A percentile compares a stretch with the other conserved stretches of the same genome.
Conservation (phyloP, 2,329 filamentous ascomycete genomes). For the Neonectria coccinea region DNA sequence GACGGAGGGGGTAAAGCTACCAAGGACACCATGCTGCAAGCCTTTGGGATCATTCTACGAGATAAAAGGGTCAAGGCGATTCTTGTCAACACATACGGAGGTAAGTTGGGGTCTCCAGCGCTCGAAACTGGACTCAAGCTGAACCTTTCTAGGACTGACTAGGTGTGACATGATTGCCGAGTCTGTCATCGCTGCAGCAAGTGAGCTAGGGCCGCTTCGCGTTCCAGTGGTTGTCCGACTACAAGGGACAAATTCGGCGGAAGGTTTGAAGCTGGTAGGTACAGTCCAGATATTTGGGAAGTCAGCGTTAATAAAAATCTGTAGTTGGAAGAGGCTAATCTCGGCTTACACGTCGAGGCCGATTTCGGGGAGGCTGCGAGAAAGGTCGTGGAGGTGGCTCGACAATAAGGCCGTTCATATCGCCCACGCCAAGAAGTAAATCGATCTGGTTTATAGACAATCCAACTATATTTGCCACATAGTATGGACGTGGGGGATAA, state of each 20-base stretch:
- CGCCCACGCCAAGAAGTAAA: no score
- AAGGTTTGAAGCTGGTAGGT: slow-evolving; percentile 56
- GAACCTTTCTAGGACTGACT: slow-evolving; percentile 54
- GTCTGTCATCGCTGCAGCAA: slow-evolving; percentile 58
- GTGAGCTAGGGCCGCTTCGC: slow-evolving; percentile 50
- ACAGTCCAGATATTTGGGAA: fast-evolving
- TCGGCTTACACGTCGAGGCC: slow-evolving; percentile 53
- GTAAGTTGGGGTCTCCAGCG: slow-evolving; percentile 32
- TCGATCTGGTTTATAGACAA: background rate
- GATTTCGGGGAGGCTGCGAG: slow-evolving; percentile 53
- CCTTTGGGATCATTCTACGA: slow-evolving; percentile 78
- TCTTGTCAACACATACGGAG: slow-evolving; percentile 68
- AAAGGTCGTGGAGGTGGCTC: slow-evolving; percentile 50
- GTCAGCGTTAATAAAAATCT: background rate
- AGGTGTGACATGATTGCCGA: slow-evolving; percentile 64
- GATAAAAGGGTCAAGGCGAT: slow-evolving; percentile 78
- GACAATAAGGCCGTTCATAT: background rate
- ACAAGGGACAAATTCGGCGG: slow-evolving; percentile 60
- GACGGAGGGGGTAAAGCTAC: slow-evolving; percentile 93
- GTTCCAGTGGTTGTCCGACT: slow-evolving; percentile 60
- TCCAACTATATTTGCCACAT: no score
- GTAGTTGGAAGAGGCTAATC: slow-evolving; percentile 51
- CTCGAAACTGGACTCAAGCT: background rate
- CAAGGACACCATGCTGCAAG: slow-evolving; percentile 80
- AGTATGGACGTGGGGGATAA: no score